phyloP scores from a whole-genome alignment of 306 rosid genomes.

The Lathyrus aphaca region DNA sequence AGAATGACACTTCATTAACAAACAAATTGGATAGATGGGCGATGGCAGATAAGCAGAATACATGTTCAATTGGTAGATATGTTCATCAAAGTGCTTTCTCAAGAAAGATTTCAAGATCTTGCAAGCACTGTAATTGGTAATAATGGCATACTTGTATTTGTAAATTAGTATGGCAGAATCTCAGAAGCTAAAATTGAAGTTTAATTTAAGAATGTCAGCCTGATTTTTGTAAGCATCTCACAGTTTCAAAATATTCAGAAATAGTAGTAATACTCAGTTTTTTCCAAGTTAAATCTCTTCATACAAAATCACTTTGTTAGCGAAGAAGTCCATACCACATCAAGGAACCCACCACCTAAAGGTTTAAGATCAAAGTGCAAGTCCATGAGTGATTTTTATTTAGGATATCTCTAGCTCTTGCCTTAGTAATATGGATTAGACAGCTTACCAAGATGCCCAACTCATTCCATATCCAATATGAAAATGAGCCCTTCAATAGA shows the following conservation, averaged over 20 bases:
- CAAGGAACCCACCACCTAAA: not conserved
- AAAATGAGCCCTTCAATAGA: constrained; percentile 76
- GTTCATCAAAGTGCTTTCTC: not conserved
- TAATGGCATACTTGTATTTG: not conserved
- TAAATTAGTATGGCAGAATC: not conserved
- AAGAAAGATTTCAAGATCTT: constrained; percentile 6
- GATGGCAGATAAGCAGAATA: not conserved
- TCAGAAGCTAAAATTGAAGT: not conserved
- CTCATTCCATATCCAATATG: constrained; percentile 81
- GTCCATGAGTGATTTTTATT: not conserved
- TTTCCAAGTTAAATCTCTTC: not conserved
- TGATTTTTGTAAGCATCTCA: not conserved
- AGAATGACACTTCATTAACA: not conserved
- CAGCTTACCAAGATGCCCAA: constrained; percentile 79
- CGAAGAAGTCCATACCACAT: not conserved
- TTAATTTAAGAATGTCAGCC: not conserved
- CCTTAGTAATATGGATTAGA: constrained; percentile 33
- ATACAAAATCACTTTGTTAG: not conserved
- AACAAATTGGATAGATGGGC: not conserved
- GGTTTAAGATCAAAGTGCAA: constrained; percentile 9
- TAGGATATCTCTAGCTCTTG: constrained; percentile 22
- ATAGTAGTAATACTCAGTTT: not conserved
- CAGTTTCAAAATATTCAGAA: constrained; percentile 3
- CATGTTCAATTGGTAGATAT: constrained; percentile 1
- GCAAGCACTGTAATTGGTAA: not conserved